phyloP scores from a whole-genome alignment of 2,329 filamentous ascomycete species.

The Lasiodiplodia theobromae region DNA sequence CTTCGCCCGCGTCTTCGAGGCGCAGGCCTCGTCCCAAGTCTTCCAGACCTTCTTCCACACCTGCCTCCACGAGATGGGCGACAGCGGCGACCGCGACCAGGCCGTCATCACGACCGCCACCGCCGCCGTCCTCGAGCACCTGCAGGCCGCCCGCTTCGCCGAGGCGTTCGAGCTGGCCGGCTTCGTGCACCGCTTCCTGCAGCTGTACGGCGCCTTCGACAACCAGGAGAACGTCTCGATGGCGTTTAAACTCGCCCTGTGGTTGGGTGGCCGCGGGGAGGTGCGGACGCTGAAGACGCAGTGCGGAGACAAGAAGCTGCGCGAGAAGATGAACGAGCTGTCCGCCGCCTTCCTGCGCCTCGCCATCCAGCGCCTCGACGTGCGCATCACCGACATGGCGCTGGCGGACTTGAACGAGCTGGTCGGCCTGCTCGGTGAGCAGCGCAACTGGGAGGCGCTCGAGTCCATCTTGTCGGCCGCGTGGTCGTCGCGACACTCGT shows the following conservation, averaged over 20 bases:
- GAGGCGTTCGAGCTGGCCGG: constrained; percentile 43
- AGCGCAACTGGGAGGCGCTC: constrained; percentile 53
- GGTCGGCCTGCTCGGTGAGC: constrained; percentile 53
- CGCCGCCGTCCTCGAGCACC: constrained; percentile 37
- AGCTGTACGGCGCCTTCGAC: constrained; percentile 42
- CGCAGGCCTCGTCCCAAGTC: constrained; percentile 39
- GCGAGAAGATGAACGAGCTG: constrained; percentile 49
- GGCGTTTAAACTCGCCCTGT: constrained; percentile 46
- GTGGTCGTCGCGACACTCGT: constrained; percentile 44
- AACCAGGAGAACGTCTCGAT: constrained; percentile 42
- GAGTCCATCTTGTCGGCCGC: constrained; percentile 44
- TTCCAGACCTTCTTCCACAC: constrained; percentile 40
- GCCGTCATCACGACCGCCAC: constrained; percentile 40
- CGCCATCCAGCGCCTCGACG: constrained; percentile 48
- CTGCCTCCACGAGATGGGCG: constrained; percentile 40
- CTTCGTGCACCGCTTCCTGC: constrained; percentile 41
- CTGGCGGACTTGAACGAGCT: constrained; percentile 51
- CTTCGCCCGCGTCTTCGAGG: constrained; percentile 36
- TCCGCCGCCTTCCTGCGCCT: constrained; percentile 50
- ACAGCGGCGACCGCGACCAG: constrained; percentile 13
- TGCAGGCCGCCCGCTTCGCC: constrained; percentile 39
- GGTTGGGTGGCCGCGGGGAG: constrained; percentile 40
- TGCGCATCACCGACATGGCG: constrained; percentile 53
- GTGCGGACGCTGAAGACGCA: constrained; percentile 28
- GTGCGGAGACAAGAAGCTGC: constrained; percentile 41